Percentiles rank a stretch among this genome's conserved stretches.
These are phyloP conservation scores for Aspergillus novofumigatus DNA, from an alignment of 2,329 filamentous ascomycete genomes.

Conservation along the genomic window DNA sequence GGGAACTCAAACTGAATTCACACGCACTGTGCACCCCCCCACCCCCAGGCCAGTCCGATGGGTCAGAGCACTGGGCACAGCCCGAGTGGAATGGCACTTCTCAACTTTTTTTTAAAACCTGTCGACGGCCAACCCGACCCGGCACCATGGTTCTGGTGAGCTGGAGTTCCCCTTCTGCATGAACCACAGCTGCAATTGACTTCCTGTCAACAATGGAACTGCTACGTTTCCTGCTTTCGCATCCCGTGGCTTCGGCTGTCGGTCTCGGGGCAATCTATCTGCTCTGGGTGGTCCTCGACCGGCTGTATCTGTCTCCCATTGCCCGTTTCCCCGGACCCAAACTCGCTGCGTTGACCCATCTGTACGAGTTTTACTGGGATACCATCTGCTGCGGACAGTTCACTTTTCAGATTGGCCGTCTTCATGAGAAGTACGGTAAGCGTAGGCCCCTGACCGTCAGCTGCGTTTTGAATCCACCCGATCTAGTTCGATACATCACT, in stretches of 20 bases:
- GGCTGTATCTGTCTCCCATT: conserved; percentile 21
- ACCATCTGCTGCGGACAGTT: conserved; percentile 19
- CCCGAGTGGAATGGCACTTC: neutral
- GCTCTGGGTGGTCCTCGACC: conserved; percentile 11
- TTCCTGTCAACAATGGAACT: neutral
- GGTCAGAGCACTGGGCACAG: neutral
- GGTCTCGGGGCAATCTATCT: conserved; percentile 10
- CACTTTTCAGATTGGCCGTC: conserved; percentile 17
- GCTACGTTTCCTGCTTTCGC: neutral
- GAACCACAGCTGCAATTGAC: neutral
- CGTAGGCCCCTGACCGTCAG: conserved; percentile 6
- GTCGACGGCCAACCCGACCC: neutral
- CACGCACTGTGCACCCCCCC: no score
- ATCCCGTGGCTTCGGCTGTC: neutral
- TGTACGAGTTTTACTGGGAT: conserved; percentile 27
- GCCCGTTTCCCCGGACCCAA: conserved; percentile 23
- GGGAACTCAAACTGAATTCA: no score
- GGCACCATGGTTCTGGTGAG: neutral
- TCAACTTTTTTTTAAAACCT: neutral
- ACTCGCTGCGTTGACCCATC: conserved; percentile 18
- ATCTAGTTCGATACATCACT: neutral
- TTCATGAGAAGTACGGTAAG: conserved; percentile 25
- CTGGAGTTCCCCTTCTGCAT: neutral
- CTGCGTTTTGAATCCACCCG: neutral
- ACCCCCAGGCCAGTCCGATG: neutral